A percentile compares a stretch with the other conserved stretches of the same genome.
phyloP scores from a whole-genome alignment of 179 eudicot species.

The Patellifolia procumbens region DNA sequence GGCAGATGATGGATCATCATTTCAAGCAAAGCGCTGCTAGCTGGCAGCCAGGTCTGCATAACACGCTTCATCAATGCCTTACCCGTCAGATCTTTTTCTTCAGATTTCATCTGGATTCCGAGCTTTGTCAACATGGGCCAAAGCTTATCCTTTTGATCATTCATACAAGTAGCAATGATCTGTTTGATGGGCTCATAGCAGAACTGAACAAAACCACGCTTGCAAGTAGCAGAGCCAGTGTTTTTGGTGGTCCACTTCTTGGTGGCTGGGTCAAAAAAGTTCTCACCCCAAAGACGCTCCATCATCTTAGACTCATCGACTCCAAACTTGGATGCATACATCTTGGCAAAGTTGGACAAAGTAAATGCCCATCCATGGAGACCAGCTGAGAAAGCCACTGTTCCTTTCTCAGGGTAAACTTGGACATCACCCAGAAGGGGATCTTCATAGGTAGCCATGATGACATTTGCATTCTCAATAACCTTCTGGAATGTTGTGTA shows the following conservation, averaged over 20 bases:
- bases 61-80: constrained; percentile 36
- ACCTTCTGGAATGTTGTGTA: constrained; percentile 35
- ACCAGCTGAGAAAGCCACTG: constrained; percentile 27
- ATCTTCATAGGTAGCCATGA: constrained; percentile 30
- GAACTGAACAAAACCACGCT: constrained; percentile 32
- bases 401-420: constrained; percentile 33
- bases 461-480: constrained; percentile 26
- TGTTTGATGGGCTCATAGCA: constrained; percentile 35
- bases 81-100: constrained; percentile 28
- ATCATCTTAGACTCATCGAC: constrained; percentile 31
- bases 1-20: constrained; percentile 35
- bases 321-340: constrained; percentile 29
- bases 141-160: constrained; percentile 29
- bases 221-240: constrained; percentile 21
- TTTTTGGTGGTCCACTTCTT: constrained; percentile 31
- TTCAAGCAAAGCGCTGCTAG: constrained; percentile 30
- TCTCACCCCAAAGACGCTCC: constrained; percentile 36
- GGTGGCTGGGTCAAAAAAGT: constrained; percentile 30
- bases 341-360: constrained; percentile 29
- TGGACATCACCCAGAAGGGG: constrained; percentile 30
- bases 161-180: constrained; percentile 29
- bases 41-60: constrained; percentile 35
- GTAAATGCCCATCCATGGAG: constrained; percentile 29
- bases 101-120: constrained; percentile 21
- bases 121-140: constrained; percentile 34